Percentiles rank a stretch among this genome's conserved stretches.
phyloP scores from a whole-genome alignment of 305 asterid species.

The Solanum hybrid region DNA sequence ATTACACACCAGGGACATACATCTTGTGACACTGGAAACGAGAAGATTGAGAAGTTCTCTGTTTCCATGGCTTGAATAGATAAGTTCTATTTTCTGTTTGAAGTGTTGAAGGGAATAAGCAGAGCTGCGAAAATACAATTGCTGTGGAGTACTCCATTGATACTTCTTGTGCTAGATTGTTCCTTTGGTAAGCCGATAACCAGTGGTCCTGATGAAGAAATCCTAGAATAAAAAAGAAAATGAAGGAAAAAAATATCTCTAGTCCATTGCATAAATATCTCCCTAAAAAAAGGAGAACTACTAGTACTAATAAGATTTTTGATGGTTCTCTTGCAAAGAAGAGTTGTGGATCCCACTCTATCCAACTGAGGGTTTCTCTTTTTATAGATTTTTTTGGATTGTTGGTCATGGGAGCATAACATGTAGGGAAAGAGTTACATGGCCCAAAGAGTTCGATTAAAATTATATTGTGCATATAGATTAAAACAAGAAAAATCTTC shows the following conservation, averaged over 20 bases:
- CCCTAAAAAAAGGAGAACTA: not conserved
- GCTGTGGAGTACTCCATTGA: slow-evolving; percentile 35
- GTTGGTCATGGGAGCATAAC: not conserved
- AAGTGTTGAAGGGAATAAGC: slow-evolving; percentile 19
- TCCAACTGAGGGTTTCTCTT: not conserved
- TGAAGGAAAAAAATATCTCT: not conserved
- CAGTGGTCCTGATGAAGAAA: not conserved
- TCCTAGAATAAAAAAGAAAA: not conserved
- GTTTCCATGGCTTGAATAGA: slow-evolving; percentile 29
- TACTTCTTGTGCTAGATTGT: not conserved
- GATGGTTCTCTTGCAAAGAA: not conserved
- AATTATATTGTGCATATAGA: not conserved
- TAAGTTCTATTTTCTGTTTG: slow-evolving; percentile 11
- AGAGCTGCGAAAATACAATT: slow-evolving; percentile 14
- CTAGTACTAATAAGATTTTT: not conserved
- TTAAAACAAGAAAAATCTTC: not conserved
- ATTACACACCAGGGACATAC: slow-evolving; percentile 74
- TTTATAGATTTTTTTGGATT: not conserved
- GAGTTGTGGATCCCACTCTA: not conserved
- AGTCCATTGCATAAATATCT: not conserved
- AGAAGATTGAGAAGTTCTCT: slow-evolving; percentile 20
- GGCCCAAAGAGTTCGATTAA: not conserved
- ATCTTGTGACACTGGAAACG: slow-evolving; percentile 63
- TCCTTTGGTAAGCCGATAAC: no score
- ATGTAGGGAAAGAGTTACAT: not conserved